Percentiles rank a stretch among this genome's conserved stretches.
Evolutionary conservation across 2,329 filamentous ascomycete genomes (phyloP).

Genomic region (Curvularia sp.): DNA sequence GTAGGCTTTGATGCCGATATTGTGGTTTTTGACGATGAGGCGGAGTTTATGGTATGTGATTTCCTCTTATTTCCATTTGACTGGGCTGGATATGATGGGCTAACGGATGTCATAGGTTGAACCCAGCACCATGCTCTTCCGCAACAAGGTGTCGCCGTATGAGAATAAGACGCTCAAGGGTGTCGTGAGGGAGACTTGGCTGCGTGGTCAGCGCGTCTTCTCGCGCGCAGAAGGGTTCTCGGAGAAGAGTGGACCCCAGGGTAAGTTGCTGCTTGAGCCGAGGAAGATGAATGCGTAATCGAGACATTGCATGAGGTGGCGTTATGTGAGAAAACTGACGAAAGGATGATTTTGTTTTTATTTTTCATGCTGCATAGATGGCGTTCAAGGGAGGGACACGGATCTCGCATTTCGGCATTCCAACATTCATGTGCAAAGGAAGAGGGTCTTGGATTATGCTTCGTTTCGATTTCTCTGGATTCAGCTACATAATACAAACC

Average conservation of each 20-base stretch:
- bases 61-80: not conserved
- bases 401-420: not conserved
- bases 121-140: slow-evolving; percentile 86
- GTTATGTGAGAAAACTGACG: not conserved
- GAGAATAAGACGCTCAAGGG: slow-evolving; percentile 80
- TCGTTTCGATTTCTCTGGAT: not conserved
- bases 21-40: slow-evolving; percentile 88
- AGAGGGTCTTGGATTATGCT: not conserved
- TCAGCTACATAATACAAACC: not conserved
- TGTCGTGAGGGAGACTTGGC: slow-evolving; percentile 83
- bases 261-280: slow-evolving; percentile 60
- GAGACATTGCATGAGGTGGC: not conserved
- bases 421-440: not conserved
- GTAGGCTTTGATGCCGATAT: slow-evolving; percentile 89
- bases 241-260: slow-evolving; percentile 62
- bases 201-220: slow-evolving; percentile 79
- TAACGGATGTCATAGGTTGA: slow-evolving; percentile 44
- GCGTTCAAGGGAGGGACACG: not conserved
- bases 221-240: slow-evolving; percentile 68
- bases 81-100: not conserved
- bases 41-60: slow-evolving; percentile 71
- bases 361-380: slow-evolving; percentile 9
- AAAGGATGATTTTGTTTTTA: no score
- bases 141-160: slow-evolving; percentile 91
- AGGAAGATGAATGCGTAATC: slow-evolving; percentile 33